phyloP scores from a whole-genome alignment of 148 eudicot species.

The Nepenthes gracilis region DNA sequence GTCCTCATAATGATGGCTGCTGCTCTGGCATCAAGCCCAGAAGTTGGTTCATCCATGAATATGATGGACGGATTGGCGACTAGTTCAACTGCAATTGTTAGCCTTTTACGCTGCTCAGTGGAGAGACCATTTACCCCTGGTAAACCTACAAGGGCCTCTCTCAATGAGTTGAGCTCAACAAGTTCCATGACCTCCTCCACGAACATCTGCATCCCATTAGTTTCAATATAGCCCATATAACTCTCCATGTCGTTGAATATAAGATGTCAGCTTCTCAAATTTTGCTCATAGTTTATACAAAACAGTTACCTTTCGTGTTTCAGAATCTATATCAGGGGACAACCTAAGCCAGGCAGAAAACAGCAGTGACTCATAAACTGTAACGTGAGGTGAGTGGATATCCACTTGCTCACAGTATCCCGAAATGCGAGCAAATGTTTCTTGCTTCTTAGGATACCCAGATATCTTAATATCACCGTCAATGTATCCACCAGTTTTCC shows the following conservation, averaged over 20 bases:
- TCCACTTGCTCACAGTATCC: constrained; percentile 49
- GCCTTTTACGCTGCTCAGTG: constrained; percentile 62
- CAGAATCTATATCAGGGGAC: constrained; percentile 26
- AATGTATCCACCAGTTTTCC: constrained; percentile 64
- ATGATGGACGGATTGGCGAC: constrained; percentile 69
- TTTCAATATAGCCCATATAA: background rate
- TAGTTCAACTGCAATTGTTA: constrained; percentile 60
- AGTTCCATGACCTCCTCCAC: constrained; percentile 73
- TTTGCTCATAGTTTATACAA: background rate
- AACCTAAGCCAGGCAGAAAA: constrained; percentile 40
- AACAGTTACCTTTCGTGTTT: constrained; percentile 19
- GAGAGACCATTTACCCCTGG: constrained; percentile 73
- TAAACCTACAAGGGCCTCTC: constrained; percentile 54
- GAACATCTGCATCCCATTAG: constrained; percentile 31
- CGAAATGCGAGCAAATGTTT: constrained; percentile 58
- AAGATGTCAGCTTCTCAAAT: background rate
- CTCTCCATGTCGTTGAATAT: background rate
- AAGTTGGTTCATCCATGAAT: constrained; percentile 69
- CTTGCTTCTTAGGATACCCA: constrained; percentile 62
- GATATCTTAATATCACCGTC: constrained; percentile 53
- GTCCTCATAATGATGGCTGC: constrained; percentile 79
- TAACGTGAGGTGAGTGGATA: constrained; percentile 43
- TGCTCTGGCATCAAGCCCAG: constrained; percentile 70
- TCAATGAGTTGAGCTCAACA: constrained; percentile 43
- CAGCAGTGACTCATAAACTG: constrained; percentile 27